Percentiles rank a stretch among this genome's conserved stretches.
Evolutionary conservation across 164 flowering plant species (phyloP).

Genomic region (Pachysandra terminalis): DNA sequence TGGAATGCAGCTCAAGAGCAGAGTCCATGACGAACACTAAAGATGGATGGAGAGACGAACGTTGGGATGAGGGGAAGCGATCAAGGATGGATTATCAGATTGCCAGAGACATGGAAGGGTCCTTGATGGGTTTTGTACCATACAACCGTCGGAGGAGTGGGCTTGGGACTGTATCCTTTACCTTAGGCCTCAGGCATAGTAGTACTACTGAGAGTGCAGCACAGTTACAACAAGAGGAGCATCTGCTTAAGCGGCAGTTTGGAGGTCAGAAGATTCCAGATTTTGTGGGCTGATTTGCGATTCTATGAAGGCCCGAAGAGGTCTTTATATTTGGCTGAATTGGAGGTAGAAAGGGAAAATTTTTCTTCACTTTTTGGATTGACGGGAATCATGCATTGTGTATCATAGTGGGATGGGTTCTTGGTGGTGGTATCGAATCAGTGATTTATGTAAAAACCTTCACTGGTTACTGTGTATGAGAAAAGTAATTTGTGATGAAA

Average conservation of each 20-base stretch:
- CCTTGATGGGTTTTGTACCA: constrained; percentile 44
- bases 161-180: constrained; percentile 66
- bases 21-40: constrained; percentile 9
- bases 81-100: constrained; percentile 40
- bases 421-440: too few species aligned
- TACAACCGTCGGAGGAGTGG: constrained; percentile 54
- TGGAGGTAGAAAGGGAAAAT: too few species aligned
- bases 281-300: constrained; percentile 59
- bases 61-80: constrained; percentile 50
- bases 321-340: too few species aligned
- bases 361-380: too few species aligned
- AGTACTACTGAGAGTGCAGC: constrained; percentile 36
- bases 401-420: too few species aligned
- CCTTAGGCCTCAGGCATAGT: constrained; percentile 71
- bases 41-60: constrained; percentile 23
- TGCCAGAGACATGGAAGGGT: constrained; percentile 31
- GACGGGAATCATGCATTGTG: too few species aligned
- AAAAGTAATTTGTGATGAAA: too few species aligned
- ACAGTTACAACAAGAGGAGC: constrained; percentile 28
- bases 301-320: too few species aligned
- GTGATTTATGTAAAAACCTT: too few species aligned
- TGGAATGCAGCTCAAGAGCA: constrained; percentile 17
- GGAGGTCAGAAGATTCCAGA: constrained; percentile 59
- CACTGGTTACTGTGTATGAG: too few species aligned
- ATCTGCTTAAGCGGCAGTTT: constrained; percentile 36